Percentiles rank a stretch among this genome's conserved stretches.
Evolutionary conservation across 2,329 filamentous ascomycete genomes (phyloP).

Genomic region (Aspergillus versicolor): DNA sequence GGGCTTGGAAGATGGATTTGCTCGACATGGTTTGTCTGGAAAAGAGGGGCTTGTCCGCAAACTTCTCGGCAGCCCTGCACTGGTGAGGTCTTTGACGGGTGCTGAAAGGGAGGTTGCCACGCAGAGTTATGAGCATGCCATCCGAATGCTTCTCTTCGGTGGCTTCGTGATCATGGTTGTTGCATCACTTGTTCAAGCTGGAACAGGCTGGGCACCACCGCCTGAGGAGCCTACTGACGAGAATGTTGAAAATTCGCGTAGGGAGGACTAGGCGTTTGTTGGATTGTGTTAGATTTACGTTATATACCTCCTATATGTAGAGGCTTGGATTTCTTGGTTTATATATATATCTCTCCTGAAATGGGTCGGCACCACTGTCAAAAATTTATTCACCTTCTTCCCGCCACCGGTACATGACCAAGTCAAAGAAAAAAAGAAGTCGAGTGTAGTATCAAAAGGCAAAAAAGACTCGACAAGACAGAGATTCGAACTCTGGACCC

Average conservation of each 20-base stretch:
- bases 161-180: slow-evolving; percentile 50
- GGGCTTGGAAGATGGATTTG: slow-evolving; percentile 59
- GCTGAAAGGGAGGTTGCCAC: slow-evolving; percentile 53
- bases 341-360: no score
- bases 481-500: slow-evolving; percentile 18
- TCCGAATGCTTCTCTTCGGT: slow-evolving; percentile 54
- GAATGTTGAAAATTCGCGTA: not conserved
- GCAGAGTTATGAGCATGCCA: slow-evolving; percentile 53
- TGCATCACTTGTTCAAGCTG: slow-evolving; percentile 56
- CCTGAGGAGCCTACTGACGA: not conserved
- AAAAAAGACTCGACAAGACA: slow-evolving; percentile 13
- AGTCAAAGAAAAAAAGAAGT: not conserved
- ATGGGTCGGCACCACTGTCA: no score
- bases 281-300: not conserved
- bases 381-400: not conserved
- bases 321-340: no score
- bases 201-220: slow-evolving; percentile 53
- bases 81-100: slow-evolving; percentile 52
- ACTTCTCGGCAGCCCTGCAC: slow-evolving; percentile 58
- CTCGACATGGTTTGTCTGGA: slow-evolving; percentile 38
- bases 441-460: not conserved
- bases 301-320: no score
- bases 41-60: slow-evolving; percentile 51
- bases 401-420: not conserved
- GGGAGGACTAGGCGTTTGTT: not conserved